Percentiles rank a stretch among this genome's conserved stretches.
Conservation (phyloP, 371 early-diverging fungal species). For the Actinomucor elegans region DNA sequence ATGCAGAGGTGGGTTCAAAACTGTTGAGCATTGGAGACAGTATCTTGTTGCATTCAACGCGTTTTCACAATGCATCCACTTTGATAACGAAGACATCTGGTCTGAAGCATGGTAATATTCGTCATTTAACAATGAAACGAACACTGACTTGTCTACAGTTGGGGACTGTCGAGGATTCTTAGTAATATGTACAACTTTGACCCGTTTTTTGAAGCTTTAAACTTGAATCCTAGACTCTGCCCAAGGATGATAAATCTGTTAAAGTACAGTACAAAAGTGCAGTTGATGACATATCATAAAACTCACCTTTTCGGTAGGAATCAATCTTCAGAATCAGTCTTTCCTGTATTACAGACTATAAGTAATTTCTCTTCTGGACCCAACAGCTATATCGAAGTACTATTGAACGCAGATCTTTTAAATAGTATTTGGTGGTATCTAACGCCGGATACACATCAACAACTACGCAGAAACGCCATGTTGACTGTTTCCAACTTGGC, state of each 20-base stretch:
- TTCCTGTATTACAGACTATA: conserved; percentile 31
- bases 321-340: neutral
- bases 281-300: no score
- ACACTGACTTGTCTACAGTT: conserved; percentile 24
- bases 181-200: conserved; percentile 38
- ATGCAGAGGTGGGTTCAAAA: conserved; percentile 25
- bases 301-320: neutral
- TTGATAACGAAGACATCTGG: conserved; percentile 34
- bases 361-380: conserved; percentile 52
- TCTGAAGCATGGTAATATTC: conserved; percentile 46
- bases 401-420: conserved; percentile 38
- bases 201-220: conserved; percentile 8
- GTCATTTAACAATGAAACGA: neutral
- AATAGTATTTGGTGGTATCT: conserved; percentile 23
- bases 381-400: conserved; percentile 32
- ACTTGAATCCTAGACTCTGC: conserved; percentile 7
- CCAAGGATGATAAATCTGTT: conserved; percentile 12
- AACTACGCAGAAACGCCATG: conserved; percentile 40
- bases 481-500: conserved; percentile 44
- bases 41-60: conserved; percentile 38
- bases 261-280: no score
- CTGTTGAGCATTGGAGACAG: conserved; percentile 17
- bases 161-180: conserved; percentile 48
- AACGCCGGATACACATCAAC: conserved; percentile 2
- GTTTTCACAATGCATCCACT: conserved; percentile 30